Evolutionary conservation across 768 basidiomycete species (phyloP).

Genomic region (Guyanaporus albipodus): DNA sequence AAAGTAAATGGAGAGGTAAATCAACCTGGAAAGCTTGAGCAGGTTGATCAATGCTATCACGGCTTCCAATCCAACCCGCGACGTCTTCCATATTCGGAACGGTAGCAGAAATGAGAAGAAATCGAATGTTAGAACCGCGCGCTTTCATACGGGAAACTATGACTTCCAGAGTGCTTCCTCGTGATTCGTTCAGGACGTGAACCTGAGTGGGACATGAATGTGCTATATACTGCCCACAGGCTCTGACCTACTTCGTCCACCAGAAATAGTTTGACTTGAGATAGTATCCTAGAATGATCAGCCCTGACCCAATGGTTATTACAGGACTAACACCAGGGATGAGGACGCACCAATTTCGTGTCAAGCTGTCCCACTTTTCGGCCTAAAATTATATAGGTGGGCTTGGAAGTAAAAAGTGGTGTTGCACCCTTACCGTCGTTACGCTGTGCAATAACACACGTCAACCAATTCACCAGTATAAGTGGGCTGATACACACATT

Average conservation of each 20-base stretch:
- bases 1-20: neutral
- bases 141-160: conserved; percentile 92
- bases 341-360: conserved; percentile 73
- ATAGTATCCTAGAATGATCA: conserved; percentile 61
- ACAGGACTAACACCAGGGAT: neutral
- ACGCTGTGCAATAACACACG: conserved; percentile 43
- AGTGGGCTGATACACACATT: conserved; percentile 50
- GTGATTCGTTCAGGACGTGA: conserved; percentile 84
- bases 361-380: conserved; percentile 96
- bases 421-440: conserved; percentile 57
- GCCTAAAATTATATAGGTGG: conserved; percentile 44
- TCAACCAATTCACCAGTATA: conserved; percentile 1
- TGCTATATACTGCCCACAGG: neutral
- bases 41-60: conserved; percentile 29
- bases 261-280: conserved; percentile 74
- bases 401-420: neutral
- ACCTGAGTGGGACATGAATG: conserved; percentile 47
- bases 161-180: conserved; percentile 92
- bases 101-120: conserved; percentile 89
- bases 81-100: conserved; percentile 92
- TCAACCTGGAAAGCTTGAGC: conserved; percentile 72
- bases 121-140: conserved; percentile 65
- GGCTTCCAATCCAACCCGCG: conserved; percentile 76
- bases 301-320: conserved; percentile 37
- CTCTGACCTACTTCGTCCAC: conserved; percentile 73